Conservation (phyloP, 208 protist species). For the Porcisia hertigi region DNA sequence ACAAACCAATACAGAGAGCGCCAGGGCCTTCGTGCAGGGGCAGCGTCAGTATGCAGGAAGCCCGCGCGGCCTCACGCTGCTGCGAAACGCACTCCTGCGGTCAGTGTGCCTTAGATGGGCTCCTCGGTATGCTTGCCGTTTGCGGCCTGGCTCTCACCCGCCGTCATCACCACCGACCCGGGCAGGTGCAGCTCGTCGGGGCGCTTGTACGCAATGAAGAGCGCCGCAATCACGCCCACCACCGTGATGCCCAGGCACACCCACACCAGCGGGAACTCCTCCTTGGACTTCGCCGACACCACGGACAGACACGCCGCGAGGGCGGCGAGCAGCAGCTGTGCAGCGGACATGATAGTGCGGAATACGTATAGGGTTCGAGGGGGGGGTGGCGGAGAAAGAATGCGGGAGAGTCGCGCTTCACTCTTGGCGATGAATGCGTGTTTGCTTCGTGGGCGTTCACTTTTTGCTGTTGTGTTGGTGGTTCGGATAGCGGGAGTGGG, state of each 20-base stretch:
- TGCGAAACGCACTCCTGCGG: not conserved
- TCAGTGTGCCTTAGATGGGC: not conserved
- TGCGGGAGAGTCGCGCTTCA: not conserved
- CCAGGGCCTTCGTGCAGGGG: too few species aligned
- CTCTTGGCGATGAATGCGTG: not conserved
- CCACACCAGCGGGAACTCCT: conserved; percentile 65
- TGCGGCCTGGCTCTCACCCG: conserved; percentile 26
- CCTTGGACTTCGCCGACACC: conserved; percentile 32
- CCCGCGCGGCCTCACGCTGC: not conserved
- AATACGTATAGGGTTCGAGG: not conserved
- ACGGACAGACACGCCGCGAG: conserved; percentile 28
- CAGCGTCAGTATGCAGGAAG: too few species aligned
- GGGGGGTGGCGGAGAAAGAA: not conserved
- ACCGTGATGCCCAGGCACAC: conserved; percentile 67
- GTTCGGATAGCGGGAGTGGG: not conserved
- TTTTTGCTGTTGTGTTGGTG: not conserved
- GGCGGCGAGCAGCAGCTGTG: conserved; percentile 26
- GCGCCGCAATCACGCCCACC: conserved; percentile 39
- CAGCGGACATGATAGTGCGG: conserved; percentile 3
- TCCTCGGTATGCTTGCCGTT: conserved; percentile 14
- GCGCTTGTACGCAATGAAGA: conserved; percentile 57
- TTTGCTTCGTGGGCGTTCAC: not conserved
- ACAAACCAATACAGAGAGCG: not conserved
- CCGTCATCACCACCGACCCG: conserved; percentile 41
- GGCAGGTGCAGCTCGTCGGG: conserved; percentile 52